Conservation (phyloP, 1,284 basidiomycete species). For the Exobasidium cylindrosporum region DNA sequence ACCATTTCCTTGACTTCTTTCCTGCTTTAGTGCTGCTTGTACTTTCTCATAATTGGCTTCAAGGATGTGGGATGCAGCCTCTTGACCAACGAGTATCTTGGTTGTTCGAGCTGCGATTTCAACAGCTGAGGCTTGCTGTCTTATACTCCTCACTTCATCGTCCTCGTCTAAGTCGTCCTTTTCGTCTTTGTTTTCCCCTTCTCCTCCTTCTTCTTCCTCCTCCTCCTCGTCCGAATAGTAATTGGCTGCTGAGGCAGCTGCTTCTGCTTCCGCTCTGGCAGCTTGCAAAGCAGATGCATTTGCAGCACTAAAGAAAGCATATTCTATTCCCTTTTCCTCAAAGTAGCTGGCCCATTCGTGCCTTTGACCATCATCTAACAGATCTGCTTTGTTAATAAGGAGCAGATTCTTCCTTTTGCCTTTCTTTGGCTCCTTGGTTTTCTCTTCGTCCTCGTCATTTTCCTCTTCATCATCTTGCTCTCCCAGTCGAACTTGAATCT, state of each 20-base stretch:
- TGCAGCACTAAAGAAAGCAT: conserved; percentile 94
- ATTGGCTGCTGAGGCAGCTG: conserved; percentile 56
- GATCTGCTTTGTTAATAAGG: conserved; percentile 93
- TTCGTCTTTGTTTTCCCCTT: background rate
- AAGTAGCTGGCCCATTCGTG: conserved; percentile 91
- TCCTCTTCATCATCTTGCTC: conserved; percentile 63
- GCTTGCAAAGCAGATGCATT: conserved; percentile 77
- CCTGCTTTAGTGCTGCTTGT: conserved; percentile 17
- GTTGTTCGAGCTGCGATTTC: conserved; percentile 25
- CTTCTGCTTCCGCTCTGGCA: conserved; percentile 54
- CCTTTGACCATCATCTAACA: conserved; percentile 84
- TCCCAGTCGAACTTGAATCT: conserved; percentile 54
- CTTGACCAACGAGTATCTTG: conserved; percentile 31
- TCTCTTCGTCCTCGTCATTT: conserved; percentile 17
- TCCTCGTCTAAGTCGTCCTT: conserved; percentile 49
- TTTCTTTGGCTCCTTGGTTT: background rate
- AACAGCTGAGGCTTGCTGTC: conserved; percentile 20
- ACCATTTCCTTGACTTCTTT: conserved; percentile 1
- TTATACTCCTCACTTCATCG: conserved; percentile 43
- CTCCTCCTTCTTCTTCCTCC: conserved; percentile 12
- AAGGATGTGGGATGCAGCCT: conserved; percentile 22
- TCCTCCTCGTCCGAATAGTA: conserved; percentile 30
- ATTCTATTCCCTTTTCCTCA: conserved; percentile 73
- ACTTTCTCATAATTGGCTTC: conserved; percentile 21
- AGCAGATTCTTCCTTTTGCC: conserved; percentile 71